Evolutionary conservation across 768 basidiomycete species (phyloP), one percentile per base, ranked within the genome.

Genomic region (Panus rudis): DNA sequence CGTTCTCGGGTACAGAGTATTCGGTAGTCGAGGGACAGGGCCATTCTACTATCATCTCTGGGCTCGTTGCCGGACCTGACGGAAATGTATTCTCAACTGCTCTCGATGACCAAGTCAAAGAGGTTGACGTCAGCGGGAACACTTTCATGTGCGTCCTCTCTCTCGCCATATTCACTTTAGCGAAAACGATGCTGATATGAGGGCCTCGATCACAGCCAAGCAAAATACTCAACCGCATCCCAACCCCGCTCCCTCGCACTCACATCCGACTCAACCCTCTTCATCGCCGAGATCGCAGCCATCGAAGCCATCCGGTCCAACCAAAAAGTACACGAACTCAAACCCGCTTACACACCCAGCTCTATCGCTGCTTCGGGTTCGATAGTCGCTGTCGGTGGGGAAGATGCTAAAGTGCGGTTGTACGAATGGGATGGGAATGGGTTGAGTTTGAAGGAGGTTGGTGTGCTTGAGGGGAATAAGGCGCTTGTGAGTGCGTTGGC

Each of bases 51-150:
- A 69, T 84, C 38, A 73, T 96, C 16, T 72, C 80, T 0, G 81
- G 73, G 0, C 62, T 96, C 35, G 68, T 76, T 0, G 57, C 69
- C 0, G 65, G 69, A 8, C 52, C 64, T 0, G 56, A 61, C 6
- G 77, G 75, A 21, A 77, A 72, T 41, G 67, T 84, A 1, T 83
- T 76, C 53, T 84, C 84, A 17, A 65, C 78, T 13, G 92, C 87
- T 11, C 92, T 77, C 55, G 93, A 96, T 49, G 93, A 96, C 57
- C 68, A 60, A 24, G 65, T 91, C 3, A 70, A 81, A 34, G 87
- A 89, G 54, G 76, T 91, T 33, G 72, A 71, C 10, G 52, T 60
- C 20, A 52, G 57, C 30, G 64, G 64, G 16, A 62, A 62, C 17
- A 61, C 58, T 47, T 82, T 78, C 59, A 61, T 68, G 75, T 84